A percentile compares a stretch with the other conserved stretches of the same genome.
Conservation (phyloP, 495 filamentous ascomycete species). For the Apiosordaria backusii region DNA sequence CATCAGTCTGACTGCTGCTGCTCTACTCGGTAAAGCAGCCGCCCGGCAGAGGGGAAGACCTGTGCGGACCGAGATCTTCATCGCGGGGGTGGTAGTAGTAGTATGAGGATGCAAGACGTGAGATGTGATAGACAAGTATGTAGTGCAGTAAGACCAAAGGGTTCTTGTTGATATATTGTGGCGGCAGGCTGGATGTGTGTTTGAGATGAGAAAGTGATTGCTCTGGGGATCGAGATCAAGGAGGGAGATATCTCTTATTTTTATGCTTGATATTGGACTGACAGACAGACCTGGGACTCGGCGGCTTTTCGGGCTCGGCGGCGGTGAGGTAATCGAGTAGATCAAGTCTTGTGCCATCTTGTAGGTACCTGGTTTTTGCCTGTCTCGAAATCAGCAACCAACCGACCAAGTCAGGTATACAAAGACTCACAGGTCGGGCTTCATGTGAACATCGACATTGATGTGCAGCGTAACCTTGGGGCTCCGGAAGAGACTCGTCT, state of each 20-base stretch:
- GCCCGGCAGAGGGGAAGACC: background rate
- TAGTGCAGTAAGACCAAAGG: no score
- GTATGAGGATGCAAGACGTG: background rate
- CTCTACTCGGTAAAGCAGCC: background rate
- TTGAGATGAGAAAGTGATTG: background rate
- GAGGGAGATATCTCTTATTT: background rate
- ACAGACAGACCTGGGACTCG: background rate
- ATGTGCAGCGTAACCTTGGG: slow-evolving; percentile 11
- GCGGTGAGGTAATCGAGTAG: background rate
- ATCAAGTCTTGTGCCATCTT: background rate
- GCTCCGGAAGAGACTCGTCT: slow-evolving; percentile 12
- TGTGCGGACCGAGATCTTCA: slow-evolving; percentile 1
- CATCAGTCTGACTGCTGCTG: background rate
- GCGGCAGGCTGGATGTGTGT: background rate
- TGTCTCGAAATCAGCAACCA: background rate
- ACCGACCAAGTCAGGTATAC: background rate
- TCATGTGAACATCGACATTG: slow-evolving; percentile 4
- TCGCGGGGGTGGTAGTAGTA: background rate
- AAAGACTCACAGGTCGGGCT: background rate
- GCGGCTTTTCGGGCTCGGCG: slow-evolving; percentile 4
- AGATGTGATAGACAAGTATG: no score
- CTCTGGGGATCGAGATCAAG: background rate
- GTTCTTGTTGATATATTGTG: background rate
- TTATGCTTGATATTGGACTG: background rate
- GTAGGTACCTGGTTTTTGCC: background rate